Evolutionary conservation across 495 filamentous ascomycete species (phyloP), one percentile per base, ranked within the genome.

Genomic region (Penicillium roqueforti): DNA sequence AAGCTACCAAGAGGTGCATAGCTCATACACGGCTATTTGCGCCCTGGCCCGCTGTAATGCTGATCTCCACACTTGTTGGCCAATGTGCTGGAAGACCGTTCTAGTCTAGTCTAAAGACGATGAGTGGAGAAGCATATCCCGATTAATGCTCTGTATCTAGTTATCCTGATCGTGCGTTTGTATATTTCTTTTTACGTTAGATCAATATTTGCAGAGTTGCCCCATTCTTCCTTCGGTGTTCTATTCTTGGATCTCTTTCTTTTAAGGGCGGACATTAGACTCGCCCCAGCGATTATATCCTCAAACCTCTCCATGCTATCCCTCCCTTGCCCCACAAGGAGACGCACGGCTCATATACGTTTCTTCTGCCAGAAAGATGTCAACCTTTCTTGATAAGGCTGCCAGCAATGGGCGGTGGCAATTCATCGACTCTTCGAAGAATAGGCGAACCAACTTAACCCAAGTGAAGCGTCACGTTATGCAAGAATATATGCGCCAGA

Each of bases 391-490:
- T 32, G 42, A 47, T 19, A 14, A 39, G 1, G 14, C 25, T n/a
- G 31, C 51, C 25, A 53, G 34, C 43, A 36, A 41, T 25, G 58
- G 57, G 37, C 67, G 68, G 25, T 76, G 70, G 68, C 72, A 75
- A 51, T 76, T 76, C 47, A 76, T 76, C 54, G 70, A 76, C 40
- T 49, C 65, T 49, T 72, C 73, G 8, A 65, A 68, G 19, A 68
- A 74, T 32, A 68, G 65, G 53, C 66, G 70, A 34, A 65, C 60
- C 48, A 76, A 75, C 34, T 45, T 73, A 46, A 76, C 70, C 0
- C 70, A 71, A 52, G 73, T 76, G 23, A 74, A 74, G 39, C 70
- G 72, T 14, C 73, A 76, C 73, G 73, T 76, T 3, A 76, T 75
- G 73, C 70, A 76, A 53, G 70, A 76, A 34, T 75, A 70, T 55